Evolutionary conservation across 2,329 filamentous ascomycete genomes (phyloP).

Genomic region (Colletotrichum sp.): DNA sequence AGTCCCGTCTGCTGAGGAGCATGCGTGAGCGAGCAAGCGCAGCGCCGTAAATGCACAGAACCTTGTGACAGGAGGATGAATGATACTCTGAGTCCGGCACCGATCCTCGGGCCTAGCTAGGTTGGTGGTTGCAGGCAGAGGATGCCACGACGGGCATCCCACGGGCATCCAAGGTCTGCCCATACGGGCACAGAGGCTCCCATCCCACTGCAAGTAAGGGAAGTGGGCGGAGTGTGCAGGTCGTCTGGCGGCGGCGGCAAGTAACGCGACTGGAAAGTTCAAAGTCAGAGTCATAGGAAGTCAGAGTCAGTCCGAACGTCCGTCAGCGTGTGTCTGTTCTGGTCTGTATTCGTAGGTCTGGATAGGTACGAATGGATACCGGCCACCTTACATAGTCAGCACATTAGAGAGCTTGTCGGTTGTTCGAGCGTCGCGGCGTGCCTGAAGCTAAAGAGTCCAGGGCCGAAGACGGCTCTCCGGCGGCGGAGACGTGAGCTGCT

Average conservation of each 20-base stretch:
- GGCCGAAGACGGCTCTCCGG: not conserved
- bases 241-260: not conserved
- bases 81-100: not conserved
- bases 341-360: not conserved
- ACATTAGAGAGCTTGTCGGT: not conserved
- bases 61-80: not conserved
- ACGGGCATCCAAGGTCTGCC: not conserved
- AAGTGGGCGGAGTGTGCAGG: not conserved
- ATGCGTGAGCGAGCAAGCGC: not conserved
- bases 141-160: not conserved
- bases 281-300: not conserved
- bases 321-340: not conserved
- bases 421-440: not conserved
- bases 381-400: not conserved
- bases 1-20: not conserved
- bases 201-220: not conserved
- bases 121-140: not conserved
- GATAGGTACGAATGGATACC: not conserved
- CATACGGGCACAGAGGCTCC: not conserved
- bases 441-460: not conserved
- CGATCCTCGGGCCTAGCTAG: not conserved
- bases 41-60: not conserved
- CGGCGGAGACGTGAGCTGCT: not conserved
- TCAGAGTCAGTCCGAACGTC: not conserved
- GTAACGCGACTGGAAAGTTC: not conserved